Percentiles rank a stretch among this genome's conserved stretches.
These are phyloP conservation scores for Hanseniaspora occidentalis DNA, from an alignment of 805 yeast genomes.

Conservation along the genomic window DNA sequence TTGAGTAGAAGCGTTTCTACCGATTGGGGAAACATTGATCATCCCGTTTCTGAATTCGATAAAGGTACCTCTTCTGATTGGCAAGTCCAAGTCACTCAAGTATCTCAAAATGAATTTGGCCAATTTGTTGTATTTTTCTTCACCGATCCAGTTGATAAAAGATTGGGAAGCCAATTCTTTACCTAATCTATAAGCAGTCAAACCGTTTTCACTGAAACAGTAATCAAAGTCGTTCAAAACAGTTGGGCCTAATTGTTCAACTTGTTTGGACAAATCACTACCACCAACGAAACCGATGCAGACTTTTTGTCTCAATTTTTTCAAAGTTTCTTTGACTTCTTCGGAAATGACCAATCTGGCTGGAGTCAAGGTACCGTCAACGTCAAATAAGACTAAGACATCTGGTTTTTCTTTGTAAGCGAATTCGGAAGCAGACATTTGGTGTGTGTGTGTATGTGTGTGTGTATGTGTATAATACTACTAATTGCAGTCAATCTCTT, in stretches of 20 bases:
- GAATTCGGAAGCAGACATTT: constrained; percentile 35
- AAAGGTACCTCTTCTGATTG: constrained; percentile 97
- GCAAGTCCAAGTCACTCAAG: constrained; percentile 76
- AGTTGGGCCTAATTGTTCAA: constrained; percentile 84
- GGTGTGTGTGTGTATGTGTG: background rate
- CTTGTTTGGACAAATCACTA: constrained; percentile 84
- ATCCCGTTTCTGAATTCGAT: constrained; percentile 98
- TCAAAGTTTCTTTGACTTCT: constrained; percentile 64
- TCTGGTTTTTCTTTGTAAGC: constrained; percentile 71
- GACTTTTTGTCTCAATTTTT: constrained; percentile 75
- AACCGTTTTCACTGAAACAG: constrained; percentile 95
- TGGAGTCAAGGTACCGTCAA: constrained; percentile 96
- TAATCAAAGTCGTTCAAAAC: constrained; percentile 78
- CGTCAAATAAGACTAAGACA: constrained; percentile 87
- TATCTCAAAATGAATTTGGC: constrained; percentile 77
- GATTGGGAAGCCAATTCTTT: constrained; percentile 83
- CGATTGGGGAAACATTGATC: constrained; percentile 96
- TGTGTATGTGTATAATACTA: background rate
- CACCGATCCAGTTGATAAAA: constrained; percentile 91
- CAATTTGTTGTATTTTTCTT: constrained; percentile 82
- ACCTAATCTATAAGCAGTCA: constrained; percentile 93
- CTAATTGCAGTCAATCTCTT: background rate
- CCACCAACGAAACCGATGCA: constrained; percentile 98
- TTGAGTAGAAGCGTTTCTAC: constrained; percentile 91
- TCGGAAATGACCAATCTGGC: constrained; percentile 73